phyloP scores from a whole-genome alignment of 2,329 filamentous ascomycete genomes.

The Ophiostoma montium region DNA sequence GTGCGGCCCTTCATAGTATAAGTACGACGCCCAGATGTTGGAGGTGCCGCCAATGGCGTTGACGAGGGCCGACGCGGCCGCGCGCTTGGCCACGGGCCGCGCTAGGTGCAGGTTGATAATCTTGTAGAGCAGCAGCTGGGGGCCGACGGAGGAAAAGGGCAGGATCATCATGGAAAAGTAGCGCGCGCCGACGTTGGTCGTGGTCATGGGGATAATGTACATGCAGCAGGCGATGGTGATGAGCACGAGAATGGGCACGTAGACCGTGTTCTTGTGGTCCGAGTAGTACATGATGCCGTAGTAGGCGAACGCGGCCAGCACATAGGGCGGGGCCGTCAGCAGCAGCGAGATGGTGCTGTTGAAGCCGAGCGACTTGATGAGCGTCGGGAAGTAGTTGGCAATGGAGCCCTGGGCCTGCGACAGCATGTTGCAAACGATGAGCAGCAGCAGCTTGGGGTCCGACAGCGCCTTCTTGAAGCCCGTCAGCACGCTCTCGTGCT shows the following conservation, averaged over 20 bases:
- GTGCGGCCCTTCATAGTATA: constrained; percentile 18
- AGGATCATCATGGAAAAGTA: constrained; percentile 63
- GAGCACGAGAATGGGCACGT: constrained; percentile 38
- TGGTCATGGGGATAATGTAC: constrained; percentile 40
- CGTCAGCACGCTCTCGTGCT: constrained; percentile 40
- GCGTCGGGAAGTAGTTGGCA: constrained; percentile 57
- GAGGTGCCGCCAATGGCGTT: constrained; percentile 58
- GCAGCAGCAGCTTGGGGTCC: constrained; percentile 43
- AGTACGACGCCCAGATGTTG: constrained; percentile 40
- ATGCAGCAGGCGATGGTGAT: constrained; percentile 42
- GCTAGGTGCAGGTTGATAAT: constrained; percentile 58
- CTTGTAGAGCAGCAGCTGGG: constrained; percentile 58
- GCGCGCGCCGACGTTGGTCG: constrained; percentile 55
- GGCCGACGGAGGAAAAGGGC: constrained; percentile 37
- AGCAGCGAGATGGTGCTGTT: constrained; percentile 43
- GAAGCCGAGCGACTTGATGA: constrained; percentile 51
- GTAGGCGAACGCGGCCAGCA: constrained; percentile 45
- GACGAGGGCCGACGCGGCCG: constrained; percentile 56
- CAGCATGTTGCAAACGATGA: constrained; percentile 41
- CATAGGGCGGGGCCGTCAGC: constrained; percentile 51
- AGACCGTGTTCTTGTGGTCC: constrained; percentile 53
- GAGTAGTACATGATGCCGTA: constrained; percentile 56
- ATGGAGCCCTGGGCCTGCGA: constrained; percentile 35
- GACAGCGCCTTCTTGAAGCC: constrained; percentile 39
- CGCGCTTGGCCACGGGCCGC: constrained; percentile 59